Percentiles rank a stretch among this genome's conserved stretches.
phyloP scores from a whole-genome alignment of 2,329 filamentous ascomycete species.

The Penicillium olsonii region DNA sequence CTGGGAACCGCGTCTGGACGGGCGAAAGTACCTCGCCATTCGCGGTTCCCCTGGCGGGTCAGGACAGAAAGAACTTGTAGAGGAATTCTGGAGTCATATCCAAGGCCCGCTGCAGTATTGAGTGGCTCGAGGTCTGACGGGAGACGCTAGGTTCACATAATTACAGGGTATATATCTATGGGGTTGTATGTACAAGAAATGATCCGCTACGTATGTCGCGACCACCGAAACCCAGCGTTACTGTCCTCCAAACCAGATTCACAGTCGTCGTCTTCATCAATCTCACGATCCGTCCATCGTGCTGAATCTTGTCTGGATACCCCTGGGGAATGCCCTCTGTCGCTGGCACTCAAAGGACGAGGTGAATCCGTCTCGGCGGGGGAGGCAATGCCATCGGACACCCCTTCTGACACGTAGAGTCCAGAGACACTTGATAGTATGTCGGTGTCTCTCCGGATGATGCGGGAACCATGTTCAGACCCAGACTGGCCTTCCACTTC shows the following conservation, averaged over 20 bases:
- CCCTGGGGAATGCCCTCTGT: constrained; percentile 8
- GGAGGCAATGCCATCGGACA: neutral
- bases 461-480: constrained; percentile 35
- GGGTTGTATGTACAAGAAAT: constrained; percentile 13
- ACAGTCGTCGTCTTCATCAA: constrained; percentile 53
- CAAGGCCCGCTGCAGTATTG: constrained; percentile 42
- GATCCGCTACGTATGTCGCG: constrained; percentile 3
- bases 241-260: constrained; percentile 33
- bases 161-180: constrained; percentile 17
- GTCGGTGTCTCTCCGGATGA: neutral
- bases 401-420: neutral
- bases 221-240: constrained; percentile 20
- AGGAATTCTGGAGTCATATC: constrained; percentile 46
- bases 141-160: neutral
- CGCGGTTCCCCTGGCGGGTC: constrained; percentile 32
- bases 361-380: constrained; percentile 13
- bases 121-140: neutral
- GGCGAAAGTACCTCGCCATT: constrained; percentile 54
- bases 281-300: constrained; percentile 68
- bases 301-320: constrained; percentile 53
- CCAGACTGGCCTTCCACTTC: constrained; percentile 56
- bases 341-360: constrained; percentile 11
- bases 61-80: constrained; percentile 42
- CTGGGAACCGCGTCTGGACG: constrained; percentile 59
- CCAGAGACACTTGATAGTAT: constrained; percentile 3